Conservation (phyloP, 1,284 basidiomycete species). For the Irpex lacteus region DNA sequence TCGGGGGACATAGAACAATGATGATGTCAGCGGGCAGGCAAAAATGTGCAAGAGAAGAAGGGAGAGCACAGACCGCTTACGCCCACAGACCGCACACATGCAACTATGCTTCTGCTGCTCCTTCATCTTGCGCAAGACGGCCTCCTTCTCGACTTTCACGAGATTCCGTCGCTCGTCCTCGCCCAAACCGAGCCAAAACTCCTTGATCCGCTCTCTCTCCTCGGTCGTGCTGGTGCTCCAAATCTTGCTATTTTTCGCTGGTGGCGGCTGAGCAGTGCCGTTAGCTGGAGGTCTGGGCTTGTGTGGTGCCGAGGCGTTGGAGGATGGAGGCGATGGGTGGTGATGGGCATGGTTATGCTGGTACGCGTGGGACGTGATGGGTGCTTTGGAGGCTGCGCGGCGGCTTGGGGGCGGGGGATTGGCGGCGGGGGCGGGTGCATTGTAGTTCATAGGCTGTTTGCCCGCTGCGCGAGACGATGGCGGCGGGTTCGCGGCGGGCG, state of each 20-base stretch:
- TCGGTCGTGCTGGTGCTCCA: constrained; percentile 89
- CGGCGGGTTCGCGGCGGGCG: constrained; percentile 41
- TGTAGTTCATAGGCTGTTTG: constrained; percentile 71
- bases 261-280: constrained; percentile 26
- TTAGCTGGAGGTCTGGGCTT: constrained; percentile 44
- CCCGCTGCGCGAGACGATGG: constrained; percentile 71
- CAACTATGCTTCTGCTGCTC: constrained; percentile 97
- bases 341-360: constrained; percentile 52
- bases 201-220: constrained; percentile 95
- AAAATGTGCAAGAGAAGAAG: constrained; percentile 31
- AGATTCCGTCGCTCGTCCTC: constrained; percentile 89
- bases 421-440: constrained; percentile 25
- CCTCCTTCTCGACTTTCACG: constrained; percentile 96
- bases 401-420: constrained; percentile 36
- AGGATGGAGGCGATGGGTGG: constrained; percentile 69
- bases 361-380: constrained; percentile 54
- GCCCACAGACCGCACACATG: constrained; percentile 93
- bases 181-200: constrained; percentile 91
- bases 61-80: constrained; percentile 78
- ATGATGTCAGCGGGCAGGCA: constrained; percentile 23
- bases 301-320: constrained; percentile 52
- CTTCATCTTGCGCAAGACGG: constrained; percentile 97
- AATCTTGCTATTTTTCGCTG: constrained; percentile 62
- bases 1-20: constrained; percentile 18
- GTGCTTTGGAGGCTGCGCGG: constrained; percentile 69